Base-by-base conservation (phyloP, 2,329 filamentous ascomycete species). In the Pochonia chlamydosporia region DNA sequence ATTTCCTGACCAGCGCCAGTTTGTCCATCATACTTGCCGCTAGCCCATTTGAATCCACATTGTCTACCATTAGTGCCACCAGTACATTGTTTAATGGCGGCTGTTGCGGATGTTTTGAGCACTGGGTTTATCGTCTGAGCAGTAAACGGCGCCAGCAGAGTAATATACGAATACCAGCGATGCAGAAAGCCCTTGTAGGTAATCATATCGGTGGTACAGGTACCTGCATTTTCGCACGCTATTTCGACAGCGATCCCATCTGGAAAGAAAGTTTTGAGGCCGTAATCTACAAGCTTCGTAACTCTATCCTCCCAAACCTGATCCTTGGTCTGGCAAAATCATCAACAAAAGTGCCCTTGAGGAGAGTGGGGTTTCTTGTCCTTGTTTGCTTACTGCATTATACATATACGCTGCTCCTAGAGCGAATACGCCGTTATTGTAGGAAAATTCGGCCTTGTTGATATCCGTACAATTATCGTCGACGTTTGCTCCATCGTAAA, bases 371-470 rank as follows among this genome's bases (percentile, higher is more conserved):
- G 8, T 6, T 10, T 18, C 14, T 31, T 18, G 6, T 14, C 11
- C 24, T 40, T 14, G n/a, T n/a, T n/a, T n/a, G n/a, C n/a, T n/a
- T 58, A 74, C 72, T 40, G 63, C 70, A 55, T 85, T 84, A 61
- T 82, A 86, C 79, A 86, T 80, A 57, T 76, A 76, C 3, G 82
- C 81, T 1, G 76, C 74, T 2, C 81, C 82, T 24, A 75, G 69
- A 5, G 82, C 57, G 48, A 75, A 79, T 4, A 81, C 69, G 16
- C 77, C 81, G 30, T 78, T 74, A 55, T 79, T 81, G 59, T 82
- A 81, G 0, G 78, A 76, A 67, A 78, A 84, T 54, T 84, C 78
- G 5, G 75, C 66, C 49, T 73, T 69, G 60, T 78, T 76, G 51
- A 79, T 67, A 39, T 70, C 63, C 21, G 70, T 76, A 59, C 82